These are phyloP conservation scores for Wallacemonas collosoma DNA, from an alignment of 208 protist genomes.

Conservation along the genomic window DNA sequence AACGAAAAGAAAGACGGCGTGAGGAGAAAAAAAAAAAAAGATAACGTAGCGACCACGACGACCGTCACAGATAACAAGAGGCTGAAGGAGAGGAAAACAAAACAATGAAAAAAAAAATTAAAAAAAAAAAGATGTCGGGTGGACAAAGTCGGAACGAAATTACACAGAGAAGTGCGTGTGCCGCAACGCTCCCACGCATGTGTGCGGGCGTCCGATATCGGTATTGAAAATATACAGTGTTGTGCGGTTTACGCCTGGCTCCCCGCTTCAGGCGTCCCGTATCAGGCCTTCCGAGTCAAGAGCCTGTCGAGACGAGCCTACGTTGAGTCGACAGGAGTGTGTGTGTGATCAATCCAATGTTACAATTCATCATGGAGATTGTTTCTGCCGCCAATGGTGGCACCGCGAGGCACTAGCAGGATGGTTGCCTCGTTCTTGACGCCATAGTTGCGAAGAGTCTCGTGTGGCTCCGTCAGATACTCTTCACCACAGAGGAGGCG, in stretches of 20 bases:
- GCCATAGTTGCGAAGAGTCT: slow-evolving; percentile 4
- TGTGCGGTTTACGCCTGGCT: no score
- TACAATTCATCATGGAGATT: not conserved
- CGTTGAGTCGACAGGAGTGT: not conserved
- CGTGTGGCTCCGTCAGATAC: slow-evolving; percentile 10
- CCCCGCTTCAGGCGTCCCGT: no score
- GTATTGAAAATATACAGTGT: no score
- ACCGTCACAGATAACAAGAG: not conserved
- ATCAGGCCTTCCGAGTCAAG: no score
- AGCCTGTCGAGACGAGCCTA: no score
- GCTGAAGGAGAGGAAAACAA: slow-evolving; percentile 2
- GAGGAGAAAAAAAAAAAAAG: slow-evolving; percentile 1
- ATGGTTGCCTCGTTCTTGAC: slow-evolving; percentile 14
- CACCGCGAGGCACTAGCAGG: slow-evolving; percentile 4
- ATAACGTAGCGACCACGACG: not conserved
- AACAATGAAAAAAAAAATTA: not conserved
- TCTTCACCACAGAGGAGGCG: slow-evolving; percentile 12
- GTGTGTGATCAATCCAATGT: not conserved
- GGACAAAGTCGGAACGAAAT: no score
- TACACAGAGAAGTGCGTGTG: no score
- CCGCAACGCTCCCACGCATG: no score
- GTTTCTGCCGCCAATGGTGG: not conserved
- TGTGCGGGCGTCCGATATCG: no score
- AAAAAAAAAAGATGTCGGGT: slow-evolving; percentile 5
- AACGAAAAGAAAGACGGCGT: not conserved